These are phyloP conservation scores for Penicillium sp. DNA, from an alignment of 2,329 filamentous ascomycete genomes.

Conservation along the genomic window DNA sequence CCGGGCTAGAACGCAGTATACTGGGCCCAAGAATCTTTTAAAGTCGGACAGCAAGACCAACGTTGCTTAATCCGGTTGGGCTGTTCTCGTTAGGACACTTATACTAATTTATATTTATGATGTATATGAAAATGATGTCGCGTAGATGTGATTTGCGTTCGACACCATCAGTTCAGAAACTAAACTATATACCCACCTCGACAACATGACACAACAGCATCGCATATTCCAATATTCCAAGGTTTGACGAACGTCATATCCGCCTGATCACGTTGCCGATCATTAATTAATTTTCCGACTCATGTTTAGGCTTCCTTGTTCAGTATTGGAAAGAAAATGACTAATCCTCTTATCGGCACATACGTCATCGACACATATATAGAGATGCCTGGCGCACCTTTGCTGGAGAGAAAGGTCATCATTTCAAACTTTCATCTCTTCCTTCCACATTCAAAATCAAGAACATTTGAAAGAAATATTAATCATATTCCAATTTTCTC, in stretches of 20 bases:
- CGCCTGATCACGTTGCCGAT: neutral
- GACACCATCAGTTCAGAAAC: too few relatives aligned
- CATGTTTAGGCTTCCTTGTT: neutral
- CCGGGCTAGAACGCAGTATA: slow-evolving; percentile 11
- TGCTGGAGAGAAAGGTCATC: neutral
- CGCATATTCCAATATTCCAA: neutral
- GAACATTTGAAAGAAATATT: neutral
- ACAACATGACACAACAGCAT: too few relatives aligned
- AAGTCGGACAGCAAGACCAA: neutral
- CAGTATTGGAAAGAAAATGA: neutral
- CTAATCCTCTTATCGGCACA: slow-evolving; percentile 2
- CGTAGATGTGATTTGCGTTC: too few relatives aligned
- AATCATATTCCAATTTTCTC: neutral
- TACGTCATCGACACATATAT: slow-evolving; percentile 6
- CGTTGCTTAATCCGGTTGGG: neutral
- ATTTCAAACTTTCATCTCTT: neutral
- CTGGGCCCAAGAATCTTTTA: slow-evolving; percentile 11
- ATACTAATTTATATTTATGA: neutral
- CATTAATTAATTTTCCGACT: neutral
- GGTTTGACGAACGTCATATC: neutral
- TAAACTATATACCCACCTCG: too few relatives aligned
- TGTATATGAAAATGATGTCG: neutral
- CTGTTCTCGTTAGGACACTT: neutral
- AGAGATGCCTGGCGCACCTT: neutral
- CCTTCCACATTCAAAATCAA: neutral